Conservation (phyloP, 163 green algal genomes). For the Coccomyxa subellipsoidea region DNA sequence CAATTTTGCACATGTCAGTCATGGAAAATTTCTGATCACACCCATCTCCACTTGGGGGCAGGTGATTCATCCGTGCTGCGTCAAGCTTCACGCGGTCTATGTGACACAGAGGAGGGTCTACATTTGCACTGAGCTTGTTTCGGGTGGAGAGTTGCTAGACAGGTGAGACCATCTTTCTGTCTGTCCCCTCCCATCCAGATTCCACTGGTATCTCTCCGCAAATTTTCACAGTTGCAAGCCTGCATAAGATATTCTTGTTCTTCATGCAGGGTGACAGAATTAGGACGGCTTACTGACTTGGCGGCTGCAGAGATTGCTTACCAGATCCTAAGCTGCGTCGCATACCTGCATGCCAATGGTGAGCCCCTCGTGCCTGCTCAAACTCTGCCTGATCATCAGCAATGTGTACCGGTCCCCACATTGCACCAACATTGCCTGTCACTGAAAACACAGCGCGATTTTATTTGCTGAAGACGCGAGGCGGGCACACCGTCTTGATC, state of each 20-base stretch:
- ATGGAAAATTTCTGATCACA: too few species aligned
- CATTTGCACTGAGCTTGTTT: slow-evolving; percentile 75
- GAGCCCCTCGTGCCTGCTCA: background rate
- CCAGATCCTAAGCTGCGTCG: background rate
- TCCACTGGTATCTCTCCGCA: too few species aligned
- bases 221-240: too few species aligned
- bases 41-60: background rate
- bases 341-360: background rate
- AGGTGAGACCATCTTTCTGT: slow-evolving; percentile 31
- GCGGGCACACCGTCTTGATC: too few species aligned
- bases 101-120: slow-evolving; percentile 74
- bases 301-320: background rate
- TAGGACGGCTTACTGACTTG: background rate
- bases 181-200: background rate
- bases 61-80: background rate
- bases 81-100: slow-evolving; percentile 50
- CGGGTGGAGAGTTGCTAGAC: slow-evolving; percentile 75
- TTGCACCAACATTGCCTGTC: too few species aligned
- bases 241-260: too few species aligned
- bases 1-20: too few species aligned
- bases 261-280: background rate
- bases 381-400: too few species aligned
- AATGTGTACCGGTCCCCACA: too few species aligned
- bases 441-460: too few species aligned
- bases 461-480: too few species aligned